Percentiles rank a stretch among this genome's conserved stretches.
These are phyloP conservation scores for Venturiaceae sp. DNA, from an alignment of 2,329 filamentous ascomycete species.

Conservation along the genomic window DNA sequence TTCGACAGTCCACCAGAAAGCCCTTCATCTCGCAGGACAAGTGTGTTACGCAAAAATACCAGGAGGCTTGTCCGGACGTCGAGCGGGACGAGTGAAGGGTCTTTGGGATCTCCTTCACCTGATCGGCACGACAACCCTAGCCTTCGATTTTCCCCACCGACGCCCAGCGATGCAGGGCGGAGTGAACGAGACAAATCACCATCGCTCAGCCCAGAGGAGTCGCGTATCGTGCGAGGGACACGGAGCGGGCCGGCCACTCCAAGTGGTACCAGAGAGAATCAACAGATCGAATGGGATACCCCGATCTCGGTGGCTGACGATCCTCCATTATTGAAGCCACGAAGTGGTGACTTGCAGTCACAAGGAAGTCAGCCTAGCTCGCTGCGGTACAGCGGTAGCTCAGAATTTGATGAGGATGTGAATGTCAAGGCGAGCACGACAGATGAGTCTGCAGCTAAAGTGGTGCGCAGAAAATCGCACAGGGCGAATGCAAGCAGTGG, in stretches of 20 bases:
- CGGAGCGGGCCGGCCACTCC: constrained; percentile 35
- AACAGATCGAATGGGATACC: constrained; percentile 1
- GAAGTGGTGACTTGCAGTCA: background rate
- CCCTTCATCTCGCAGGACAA: constrained; percentile 16
- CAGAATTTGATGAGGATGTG: background rate
- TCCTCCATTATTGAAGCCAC: background rate
- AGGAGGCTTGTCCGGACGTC: background rate
- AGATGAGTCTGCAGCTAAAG: background rate
- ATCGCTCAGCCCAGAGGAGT: constrained; percentile 16
- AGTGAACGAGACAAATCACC: background rate
- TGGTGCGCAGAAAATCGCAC: background rate
- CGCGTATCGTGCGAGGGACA: constrained; percentile 23
- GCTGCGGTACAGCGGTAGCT: background rate
- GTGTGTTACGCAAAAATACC: background rate
- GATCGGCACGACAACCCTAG: background rate
- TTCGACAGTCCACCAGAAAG: constrained; percentile 26
- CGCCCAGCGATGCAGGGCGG: background rate
- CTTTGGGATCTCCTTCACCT: background rate
- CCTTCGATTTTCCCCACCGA: constrained; percentile 5
- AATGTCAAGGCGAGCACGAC: background rate
- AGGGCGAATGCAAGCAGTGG: background rate
- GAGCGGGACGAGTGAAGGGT: background rate
- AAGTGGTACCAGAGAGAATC: constrained; percentile 22
- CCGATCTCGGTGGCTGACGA: background rate
- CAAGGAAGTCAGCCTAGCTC: constrained; percentile 1